These are phyloP conservation scores for Mesembryanthemum crystallinum DNA, from an alignment of 148 eudicot species.

Conservation along the genomic window DNA sequence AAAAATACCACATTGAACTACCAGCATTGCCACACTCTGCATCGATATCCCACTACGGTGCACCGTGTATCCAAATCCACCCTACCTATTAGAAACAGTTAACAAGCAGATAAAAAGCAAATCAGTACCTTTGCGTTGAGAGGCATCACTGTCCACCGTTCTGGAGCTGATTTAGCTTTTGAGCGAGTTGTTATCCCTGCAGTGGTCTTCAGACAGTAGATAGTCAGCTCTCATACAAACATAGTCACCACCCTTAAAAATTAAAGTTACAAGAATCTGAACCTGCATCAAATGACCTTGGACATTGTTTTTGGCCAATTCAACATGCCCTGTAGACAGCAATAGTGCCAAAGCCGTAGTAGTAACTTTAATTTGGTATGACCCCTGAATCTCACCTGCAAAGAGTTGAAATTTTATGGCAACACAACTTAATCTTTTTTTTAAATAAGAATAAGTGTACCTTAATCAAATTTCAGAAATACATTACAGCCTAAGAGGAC, in stretches of 20 bases:
- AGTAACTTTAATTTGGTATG: slow-evolving; percentile 92
- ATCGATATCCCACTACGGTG: too few relatives aligned
- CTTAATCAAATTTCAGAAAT: too few relatives aligned
- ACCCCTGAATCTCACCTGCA: slow-evolving; percentile 91
- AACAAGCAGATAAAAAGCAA: background rate
- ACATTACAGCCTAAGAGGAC: too few relatives aligned
- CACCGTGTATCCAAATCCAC: background rate
- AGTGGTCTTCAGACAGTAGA: slow-evolving; percentile 52
- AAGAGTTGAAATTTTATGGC: background rate
- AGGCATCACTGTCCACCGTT: slow-evolving; percentile 78
- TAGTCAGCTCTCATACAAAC: slow-evolving; percentile 23
- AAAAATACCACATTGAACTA: too few relatives aligned
- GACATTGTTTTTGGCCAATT: slow-evolving; percentile 64
- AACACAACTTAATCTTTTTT: background rate
- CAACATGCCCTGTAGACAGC: slow-evolving; percentile 73
- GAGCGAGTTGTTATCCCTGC: slow-evolving; percentile 96
- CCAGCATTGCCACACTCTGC: too few relatives aligned
- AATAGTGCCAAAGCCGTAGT: slow-evolving; percentile 88
- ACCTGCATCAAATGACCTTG: slow-evolving; percentile 87
- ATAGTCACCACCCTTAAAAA: background rate
- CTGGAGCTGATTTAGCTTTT: slow-evolving; percentile 73
- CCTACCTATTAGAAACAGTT: background rate
- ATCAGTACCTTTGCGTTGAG: slow-evolving; percentile 74
- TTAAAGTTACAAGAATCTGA: slow-evolving; percentile 15
- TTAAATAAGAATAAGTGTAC: too few relatives aligned